A percentile compares a stretch with the other conserved stretches of the same genome.
phyloP scores from a whole-genome alignment of 805 yeast species.

The Hanseniaspora lindneri region DNA sequence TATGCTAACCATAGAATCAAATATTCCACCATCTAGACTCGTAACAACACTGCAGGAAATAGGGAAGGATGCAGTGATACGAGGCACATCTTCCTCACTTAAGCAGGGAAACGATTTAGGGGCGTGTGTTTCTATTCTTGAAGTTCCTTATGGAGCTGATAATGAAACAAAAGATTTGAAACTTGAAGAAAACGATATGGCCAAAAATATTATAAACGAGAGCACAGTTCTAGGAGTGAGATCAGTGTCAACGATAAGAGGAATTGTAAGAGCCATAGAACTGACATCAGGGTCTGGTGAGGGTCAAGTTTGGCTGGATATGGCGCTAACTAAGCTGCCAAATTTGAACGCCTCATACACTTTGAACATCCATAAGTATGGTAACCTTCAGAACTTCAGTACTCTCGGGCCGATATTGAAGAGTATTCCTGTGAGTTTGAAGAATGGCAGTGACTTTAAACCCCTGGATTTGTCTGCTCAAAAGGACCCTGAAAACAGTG shows the following conservation, averaged over 20 bases:
- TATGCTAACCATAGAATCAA: conserved; percentile 25
- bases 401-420: conserved; percentile 6
- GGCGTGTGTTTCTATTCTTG: conserved; percentile 10
- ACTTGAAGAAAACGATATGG: conserved; percentile 3
- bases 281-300: conserved; percentile 42
- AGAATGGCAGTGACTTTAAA: conserved; percentile 14
- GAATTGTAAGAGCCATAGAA: conserved; percentile 13
- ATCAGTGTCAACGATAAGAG: conserved; percentile 7
- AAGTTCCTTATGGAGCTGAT: not conserved
- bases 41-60: conserved; percentile 47
- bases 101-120: conserved; percentile 35
- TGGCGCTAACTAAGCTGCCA: conserved; percentile 18
- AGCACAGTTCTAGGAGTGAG: conserved; percentile 11
- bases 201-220: not conserved
- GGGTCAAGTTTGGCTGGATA: conserved; percentile 35
- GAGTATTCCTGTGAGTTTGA: not conserved
- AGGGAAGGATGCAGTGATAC: conserved; percentile 80
- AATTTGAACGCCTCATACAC: conserved; percentile 18
- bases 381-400: conserved; percentile 8
- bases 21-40: conserved; percentile 27
- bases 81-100: conserved; percentile 46
- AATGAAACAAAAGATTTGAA: conserved; percentile 13
- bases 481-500: not conserved
- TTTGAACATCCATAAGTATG: conserved; percentile 9
- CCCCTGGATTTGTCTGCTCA: conserved; percentile 10